Base-by-base conservation (phyloP, 257 asterid species). In the Gynochthodes officinalis region DNA sequence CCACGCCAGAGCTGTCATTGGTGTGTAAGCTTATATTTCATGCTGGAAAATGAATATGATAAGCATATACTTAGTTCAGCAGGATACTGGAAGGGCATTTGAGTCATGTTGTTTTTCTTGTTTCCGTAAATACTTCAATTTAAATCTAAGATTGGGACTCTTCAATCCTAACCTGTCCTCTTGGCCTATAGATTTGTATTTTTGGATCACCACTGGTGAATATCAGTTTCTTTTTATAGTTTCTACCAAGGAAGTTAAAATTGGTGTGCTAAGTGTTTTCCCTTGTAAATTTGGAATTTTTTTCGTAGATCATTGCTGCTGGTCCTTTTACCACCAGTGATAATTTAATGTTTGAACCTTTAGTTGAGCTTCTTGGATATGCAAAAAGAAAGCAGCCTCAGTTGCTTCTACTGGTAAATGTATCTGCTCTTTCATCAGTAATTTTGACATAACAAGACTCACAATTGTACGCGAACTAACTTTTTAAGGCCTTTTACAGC, bases 331-430 rank as follows among this genome's bases (percentile, higher is more conserved):
- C 98, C 75, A 92, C 99, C 0, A 88, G 81, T 48, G 96, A 95
- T 75, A 90, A 95, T 77, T 79, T 95, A 75, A 77, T 86, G 72
- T 95, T 95, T 82, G 96, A 92, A 83, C 99, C 98, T 76, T 88
- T 95, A 43, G 69, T 61, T 49, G 99, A 95, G 80, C 93, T 95
- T 80, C 88, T 95, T 67, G 88, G 92, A 10, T 95, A 95, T 80
- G 96, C 97, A 60, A 88, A 86, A 65, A 81, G 98, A 65, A 90
- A 89, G 86, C 97, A 92, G 80, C 98, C 98, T 80, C 99, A 95
- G 67, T 76, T 95, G 84, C 90, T 92, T 78, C 75, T 95, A 69
- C 81, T 95, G 92, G 97, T 94, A 80, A 78, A 84, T 54, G 72
- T 53, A 72, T 73, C 46, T 48, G 42, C 8, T 70, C 65, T 54